Base-by-base conservation (phyloP, 352 stramenopile species). In the Globisporangium emineosum region DNA sequence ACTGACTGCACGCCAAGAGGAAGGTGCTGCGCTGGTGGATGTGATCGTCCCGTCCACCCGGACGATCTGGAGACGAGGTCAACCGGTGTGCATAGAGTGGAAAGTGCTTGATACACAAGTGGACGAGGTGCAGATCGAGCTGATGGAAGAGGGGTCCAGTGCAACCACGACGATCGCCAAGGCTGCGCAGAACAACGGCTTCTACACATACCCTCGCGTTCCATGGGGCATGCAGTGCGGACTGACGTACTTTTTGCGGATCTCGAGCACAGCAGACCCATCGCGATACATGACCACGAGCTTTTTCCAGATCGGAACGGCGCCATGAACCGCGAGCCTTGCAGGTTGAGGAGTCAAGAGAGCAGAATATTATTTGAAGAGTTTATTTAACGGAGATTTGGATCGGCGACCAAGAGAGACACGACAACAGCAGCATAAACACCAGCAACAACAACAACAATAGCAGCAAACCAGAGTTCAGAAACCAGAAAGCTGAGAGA, bases 221-320 rank as follows among this genome's bases (percentile, higher is more conserved):
- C 86, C 84, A n/a, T 95, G 86, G 86, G 86, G 86, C 47, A 91
- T 95, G 79, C 75, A 83, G 35, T 81, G 71, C 54, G 86, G 86
- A 50, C 72, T 77, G 58, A 87, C 85, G 53, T 95, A 93, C 77
- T 91, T 93, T 61, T 61, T 95, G 30, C 79, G 80, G 27, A 70
- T 95, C 43, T 87, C 76, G 45, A 75, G 74, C 42, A 66, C 67
- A 0, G 68, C 70, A 9, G 73, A 80, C 23, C 55, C 67, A 13
- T 66, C 71, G 10, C 79, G 81, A 7, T 91, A 71, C 57, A 79
- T 82, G 56, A 89, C 81, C 5, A 91, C 79, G 37, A 72, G 70
- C 45, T 84, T 88, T 57, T 89, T 94, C 66, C 67, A 74, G 51
- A 91, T 93, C 63, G 85, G 80, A 50, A 84, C 86, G 30, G 76